Evolutionary conservation across 805 yeast species (phyloP).

Genomic region (Candida argentea): DNA sequence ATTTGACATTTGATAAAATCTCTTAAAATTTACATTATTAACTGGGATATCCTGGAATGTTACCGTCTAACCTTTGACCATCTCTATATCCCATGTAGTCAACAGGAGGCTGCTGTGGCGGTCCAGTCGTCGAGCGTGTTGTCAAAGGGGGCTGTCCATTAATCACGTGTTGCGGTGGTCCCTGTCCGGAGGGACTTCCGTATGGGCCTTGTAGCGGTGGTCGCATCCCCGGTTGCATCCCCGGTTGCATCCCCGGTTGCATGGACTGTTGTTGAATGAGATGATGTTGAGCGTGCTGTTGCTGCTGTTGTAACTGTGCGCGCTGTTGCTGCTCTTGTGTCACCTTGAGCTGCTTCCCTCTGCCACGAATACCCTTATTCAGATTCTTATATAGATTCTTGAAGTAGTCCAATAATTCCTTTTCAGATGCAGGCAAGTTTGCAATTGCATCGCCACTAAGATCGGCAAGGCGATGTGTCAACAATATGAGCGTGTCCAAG

Average conservation of each 20-base stretch:
- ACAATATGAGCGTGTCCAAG: conserved; percentile 51
- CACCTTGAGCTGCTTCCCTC: conserved; percentile 45
- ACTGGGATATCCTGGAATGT: not conserved
- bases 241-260: no score
- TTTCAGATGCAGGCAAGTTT: conserved; percentile 50
- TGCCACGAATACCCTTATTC: conserved; percentile 84
- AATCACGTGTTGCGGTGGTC: no score
- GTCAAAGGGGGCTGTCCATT: not conserved
- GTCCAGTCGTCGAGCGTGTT: not conserved
- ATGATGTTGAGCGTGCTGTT: conserved; percentile 4
- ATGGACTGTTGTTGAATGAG: no score
- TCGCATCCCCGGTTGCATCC: no score
- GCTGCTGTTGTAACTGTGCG: conserved; percentile 5
- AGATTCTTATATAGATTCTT: conserved; percentile 77
- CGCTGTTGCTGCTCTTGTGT: conserved; percentile 3
- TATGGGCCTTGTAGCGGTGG: no score
- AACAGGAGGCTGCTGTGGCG: not conserved
- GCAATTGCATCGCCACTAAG: conserved; percentile 37
- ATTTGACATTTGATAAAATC: no score
- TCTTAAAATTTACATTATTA: no score
- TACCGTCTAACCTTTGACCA: not conserved
- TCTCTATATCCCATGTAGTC: not conserved
- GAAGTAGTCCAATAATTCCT: conserved; percentile 65
- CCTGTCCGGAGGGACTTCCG: no score
- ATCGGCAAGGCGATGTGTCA: conserved; percentile 61